phyloP scores from a whole-genome alignment of 202 grass and related monocot species.

The Eragrostis tef region DNA sequence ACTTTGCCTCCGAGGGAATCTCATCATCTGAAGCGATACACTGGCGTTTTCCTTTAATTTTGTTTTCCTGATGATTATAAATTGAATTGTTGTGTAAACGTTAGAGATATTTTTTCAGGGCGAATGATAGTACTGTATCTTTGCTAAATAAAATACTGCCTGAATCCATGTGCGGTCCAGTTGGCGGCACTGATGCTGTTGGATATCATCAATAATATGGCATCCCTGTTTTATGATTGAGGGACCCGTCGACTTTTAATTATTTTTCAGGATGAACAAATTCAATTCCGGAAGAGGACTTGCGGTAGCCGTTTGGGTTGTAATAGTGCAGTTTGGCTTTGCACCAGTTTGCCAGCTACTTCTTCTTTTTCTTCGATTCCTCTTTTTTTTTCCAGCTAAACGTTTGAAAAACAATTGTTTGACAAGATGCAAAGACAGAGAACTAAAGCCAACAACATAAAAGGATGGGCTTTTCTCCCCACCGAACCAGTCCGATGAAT shows the following conservation, averaged over 20 bases:
- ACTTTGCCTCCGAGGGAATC: background rate
- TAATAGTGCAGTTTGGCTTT: too few species aligned
- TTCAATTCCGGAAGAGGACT: background rate
- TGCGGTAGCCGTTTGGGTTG: background rate
- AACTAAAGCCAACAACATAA: too few species aligned
- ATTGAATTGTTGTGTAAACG: background rate
- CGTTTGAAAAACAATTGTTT: too few species aligned
- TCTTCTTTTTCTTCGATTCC: too few species aligned
- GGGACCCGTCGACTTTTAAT: background rate
- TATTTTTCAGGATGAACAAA: background rate
- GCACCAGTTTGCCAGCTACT: too few species aligned
- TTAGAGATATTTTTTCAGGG: too few species aligned
- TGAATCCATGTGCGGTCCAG: slow-evolving; percentile 37
- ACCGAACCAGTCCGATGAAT: too few species aligned
- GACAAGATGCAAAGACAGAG: too few species aligned
- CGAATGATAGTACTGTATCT: background rate
- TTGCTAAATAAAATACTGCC: background rate
- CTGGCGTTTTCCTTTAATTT: background rate
- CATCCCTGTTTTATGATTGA: background rate
- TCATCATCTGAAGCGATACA: background rate
- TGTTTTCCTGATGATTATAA: background rate
- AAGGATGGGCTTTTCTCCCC: too few species aligned
- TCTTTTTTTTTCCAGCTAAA: too few species aligned
- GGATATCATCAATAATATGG: background rate
- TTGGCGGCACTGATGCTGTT: slow-evolving; percentile 30